Evolutionary conservation across 179 eudicot genomes (phyloP).

Genomic region (Beta lomatogona): DNA sequence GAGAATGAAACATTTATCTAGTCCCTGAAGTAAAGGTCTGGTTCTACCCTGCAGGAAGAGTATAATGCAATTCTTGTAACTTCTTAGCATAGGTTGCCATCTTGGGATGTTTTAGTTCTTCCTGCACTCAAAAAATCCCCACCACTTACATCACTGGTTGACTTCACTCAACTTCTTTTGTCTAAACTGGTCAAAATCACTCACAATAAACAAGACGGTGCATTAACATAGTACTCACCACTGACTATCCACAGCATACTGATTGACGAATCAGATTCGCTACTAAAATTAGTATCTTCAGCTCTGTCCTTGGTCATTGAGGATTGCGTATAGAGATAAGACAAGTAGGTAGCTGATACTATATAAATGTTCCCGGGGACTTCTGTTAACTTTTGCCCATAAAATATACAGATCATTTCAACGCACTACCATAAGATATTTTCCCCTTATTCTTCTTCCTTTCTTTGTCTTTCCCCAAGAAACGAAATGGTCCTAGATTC

Average conservation of each 20-base stretch:
- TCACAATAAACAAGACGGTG: background rate
- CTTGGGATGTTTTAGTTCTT: background rate
- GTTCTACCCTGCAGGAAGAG: too few species aligned
- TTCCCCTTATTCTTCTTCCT: background rate
- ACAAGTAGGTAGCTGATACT: background rate
- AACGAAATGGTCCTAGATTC: constrained; percentile 19
- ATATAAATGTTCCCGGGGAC: too few species aligned
- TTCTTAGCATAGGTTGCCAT: background rate
- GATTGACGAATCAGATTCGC: background rate
- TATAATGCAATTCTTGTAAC: background rate
- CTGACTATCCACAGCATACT: background rate
- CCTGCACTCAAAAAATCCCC: background rate
- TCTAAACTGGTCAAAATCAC: background rate
- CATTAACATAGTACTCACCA: background rate
- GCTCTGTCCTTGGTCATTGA: background rate
- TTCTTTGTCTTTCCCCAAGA: background rate
- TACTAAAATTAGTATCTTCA: background rate
- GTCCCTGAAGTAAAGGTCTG: too few species aligned
- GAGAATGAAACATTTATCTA: too few species aligned
- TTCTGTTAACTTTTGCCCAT: background rate
- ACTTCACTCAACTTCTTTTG: background rate
- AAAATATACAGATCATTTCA: background rate
- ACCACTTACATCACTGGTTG: background rate
- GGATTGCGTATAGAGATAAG: background rate
- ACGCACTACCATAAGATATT: background rate